Conservation (phyloP, 805 yeast species). For the Saturnispora zaruensis region DNA sequence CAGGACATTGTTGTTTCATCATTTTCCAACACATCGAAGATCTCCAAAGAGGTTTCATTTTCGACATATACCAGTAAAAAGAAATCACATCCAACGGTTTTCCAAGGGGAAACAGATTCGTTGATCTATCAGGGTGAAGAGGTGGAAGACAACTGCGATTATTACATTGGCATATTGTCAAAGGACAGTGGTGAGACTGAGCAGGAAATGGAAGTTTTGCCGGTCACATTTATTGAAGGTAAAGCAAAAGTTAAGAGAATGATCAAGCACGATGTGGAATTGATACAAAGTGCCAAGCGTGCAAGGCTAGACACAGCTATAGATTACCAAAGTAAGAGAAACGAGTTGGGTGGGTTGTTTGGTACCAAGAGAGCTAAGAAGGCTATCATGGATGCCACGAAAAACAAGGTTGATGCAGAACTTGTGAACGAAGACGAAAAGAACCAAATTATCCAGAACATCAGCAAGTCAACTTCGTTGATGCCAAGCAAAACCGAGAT, state of each 20-base stretch:
- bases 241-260: slow-evolving; percentile 31
- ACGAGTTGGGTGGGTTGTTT: slow-evolving; percentile 86
- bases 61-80: slow-evolving; percentile 49
- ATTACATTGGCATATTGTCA: slow-evolving; percentile 73
- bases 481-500: slow-evolving; percentile 68
- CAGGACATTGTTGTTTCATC: slow-evolving; percentile 39
- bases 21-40: slow-evolving; percentile 70
- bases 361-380: slow-evolving; percentile 96
- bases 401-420: slow-evolving; percentile 81
- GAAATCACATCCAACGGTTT: slow-evolving; percentile 27
- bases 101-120: slow-evolving; percentile 73
- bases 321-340: slow-evolving; percentile 43
- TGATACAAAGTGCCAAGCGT: slow-evolving; percentile 10
- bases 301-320: slow-evolving; percentile 7
- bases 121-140: slow-evolving; percentile 65
- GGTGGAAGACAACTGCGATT: slow-evolving; percentile 35
- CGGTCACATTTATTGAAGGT: slow-evolving; percentile 12
- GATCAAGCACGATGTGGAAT: slow-evolving; percentile 11
- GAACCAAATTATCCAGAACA: slow-evolving; percentile 72
- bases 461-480: slow-evolving; percentile 56
- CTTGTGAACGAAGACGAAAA: slow-evolving; percentile 54
- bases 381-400: slow-evolving; percentile 71
- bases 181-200: slow-evolving; percentile 32
- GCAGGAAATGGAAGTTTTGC: slow-evolving; percentile 52
- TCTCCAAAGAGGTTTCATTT: slow-evolving; percentile 52